Conservation (phyloP, 1,284 basidiomycete species). For the Neolentinus lepideus region DNA sequence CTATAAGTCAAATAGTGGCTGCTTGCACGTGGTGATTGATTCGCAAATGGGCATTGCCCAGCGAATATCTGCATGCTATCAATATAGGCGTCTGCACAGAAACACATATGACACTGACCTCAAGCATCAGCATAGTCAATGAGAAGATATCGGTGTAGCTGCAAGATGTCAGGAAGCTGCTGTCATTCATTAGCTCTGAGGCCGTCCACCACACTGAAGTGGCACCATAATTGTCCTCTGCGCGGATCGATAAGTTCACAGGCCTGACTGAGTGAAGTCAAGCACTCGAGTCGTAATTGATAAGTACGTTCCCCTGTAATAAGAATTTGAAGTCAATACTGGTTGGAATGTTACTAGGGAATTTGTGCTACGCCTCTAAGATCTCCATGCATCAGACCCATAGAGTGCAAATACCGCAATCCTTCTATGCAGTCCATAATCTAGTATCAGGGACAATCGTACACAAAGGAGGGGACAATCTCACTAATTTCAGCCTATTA, state of each 20-base stretch:
- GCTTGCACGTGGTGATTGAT: no score
- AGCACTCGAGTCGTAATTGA: slow-evolving; percentile 16
- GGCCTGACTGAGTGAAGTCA: slow-evolving; percentile 16
- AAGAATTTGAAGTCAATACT: background rate
- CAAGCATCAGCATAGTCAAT: background rate
- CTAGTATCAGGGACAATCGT: background rate
- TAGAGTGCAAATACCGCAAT: background rate
- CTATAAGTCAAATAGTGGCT: no score
- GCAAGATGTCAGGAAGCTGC: background rate
- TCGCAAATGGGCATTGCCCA: background rate
- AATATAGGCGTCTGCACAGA: background rate
- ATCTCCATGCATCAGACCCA: background rate
- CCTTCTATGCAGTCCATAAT: background rate
- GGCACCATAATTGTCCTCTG: background rate
- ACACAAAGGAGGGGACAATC: background rate
- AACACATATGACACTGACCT: background rate
- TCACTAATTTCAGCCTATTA: background rate
- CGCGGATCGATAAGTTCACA: background rate
- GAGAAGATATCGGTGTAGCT: background rate
- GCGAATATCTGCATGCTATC: background rate
- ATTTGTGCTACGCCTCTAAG: background rate
- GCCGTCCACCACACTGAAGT: background rate
- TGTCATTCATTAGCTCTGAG: background rate
- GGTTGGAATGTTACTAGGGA: no score
- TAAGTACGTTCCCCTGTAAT: slow-evolving; percentile 17